These are phyloP conservation scores for Trichosporon coremiiforme DNA, from an alignment of 1,284 basidiomycete species.

Conservation along the genomic window DNA sequence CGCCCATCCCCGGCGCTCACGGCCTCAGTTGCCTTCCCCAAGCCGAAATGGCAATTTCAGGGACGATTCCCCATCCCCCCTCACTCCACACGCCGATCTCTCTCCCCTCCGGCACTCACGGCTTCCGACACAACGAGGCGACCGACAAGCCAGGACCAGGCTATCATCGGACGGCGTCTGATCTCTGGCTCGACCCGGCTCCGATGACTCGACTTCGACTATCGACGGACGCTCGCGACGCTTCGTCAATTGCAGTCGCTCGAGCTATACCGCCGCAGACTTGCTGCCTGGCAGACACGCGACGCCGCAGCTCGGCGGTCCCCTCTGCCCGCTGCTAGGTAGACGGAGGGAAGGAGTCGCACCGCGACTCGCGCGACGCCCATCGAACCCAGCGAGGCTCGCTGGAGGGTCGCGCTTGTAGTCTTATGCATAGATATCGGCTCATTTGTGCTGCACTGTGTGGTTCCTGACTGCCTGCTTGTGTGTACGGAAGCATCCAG, in stretches of 20 bases:
- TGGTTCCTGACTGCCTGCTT: neutral
- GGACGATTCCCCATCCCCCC: no score
- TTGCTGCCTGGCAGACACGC: neutral
- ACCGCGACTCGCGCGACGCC: slow-evolving; percentile 4
- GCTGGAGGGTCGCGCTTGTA: neutral
- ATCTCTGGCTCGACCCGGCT: neutral
- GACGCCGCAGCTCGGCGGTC: slow-evolving; percentile 3
- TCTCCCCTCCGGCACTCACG: no score
- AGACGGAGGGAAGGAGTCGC: neutral
- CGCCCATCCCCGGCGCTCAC: neutral
- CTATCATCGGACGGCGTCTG: slow-evolving; percentile 11
- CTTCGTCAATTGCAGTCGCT: neutral
- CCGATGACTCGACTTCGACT: neutral
- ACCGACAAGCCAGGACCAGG: neutral
- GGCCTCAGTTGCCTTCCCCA: neutral
- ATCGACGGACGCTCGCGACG: slow-evolving; percentile 5
- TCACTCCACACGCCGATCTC: neutral
- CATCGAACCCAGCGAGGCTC: slow-evolving; percentile 3
- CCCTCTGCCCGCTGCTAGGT: neutral
- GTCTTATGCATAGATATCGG: neutral
- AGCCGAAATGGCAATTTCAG: neutral
- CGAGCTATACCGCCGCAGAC: neutral
- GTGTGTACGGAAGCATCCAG: no score
- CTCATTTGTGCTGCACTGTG: neutral
- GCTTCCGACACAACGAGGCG: no score